A percentile compares a stretch with the other conserved stretches of the same genome.
Evolutionary conservation across 768 basidiomycete genomes (phyloP).

Genomic region (Paxillus ammoniavirescens): DNA sequence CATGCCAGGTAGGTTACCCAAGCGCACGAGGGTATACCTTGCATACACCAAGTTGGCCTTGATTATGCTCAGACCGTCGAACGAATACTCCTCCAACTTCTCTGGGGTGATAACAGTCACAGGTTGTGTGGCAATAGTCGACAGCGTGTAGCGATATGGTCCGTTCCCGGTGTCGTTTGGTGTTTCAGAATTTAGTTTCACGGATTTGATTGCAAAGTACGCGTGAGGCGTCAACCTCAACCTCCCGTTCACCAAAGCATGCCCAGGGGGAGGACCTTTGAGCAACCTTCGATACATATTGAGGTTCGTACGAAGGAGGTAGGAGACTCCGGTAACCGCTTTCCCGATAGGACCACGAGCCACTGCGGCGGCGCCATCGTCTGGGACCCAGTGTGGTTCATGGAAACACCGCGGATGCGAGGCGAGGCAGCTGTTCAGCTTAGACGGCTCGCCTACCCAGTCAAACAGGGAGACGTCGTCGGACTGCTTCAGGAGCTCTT

Average conservation of each 20-base stretch:
- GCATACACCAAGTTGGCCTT: too few relatives aligned
- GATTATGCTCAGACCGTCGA: neutral
- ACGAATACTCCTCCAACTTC: neutral
- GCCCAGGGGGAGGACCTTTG: neutral
- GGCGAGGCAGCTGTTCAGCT: constrained; percentile 6
- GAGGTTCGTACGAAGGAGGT: neutral
- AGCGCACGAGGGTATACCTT: too few relatives aligned
- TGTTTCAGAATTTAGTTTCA: too few relatives aligned
- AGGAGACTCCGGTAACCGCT: neutral
- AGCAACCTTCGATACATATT: neutral
- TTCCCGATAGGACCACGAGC: neutral
- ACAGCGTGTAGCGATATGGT: neutral
- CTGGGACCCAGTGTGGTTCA: neutral
- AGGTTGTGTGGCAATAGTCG: neutral
- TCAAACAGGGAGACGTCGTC: constrained; percentile 5
- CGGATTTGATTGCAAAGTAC: neutral
- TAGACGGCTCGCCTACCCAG: constrained; percentile 6
- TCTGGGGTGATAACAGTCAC: neutral
- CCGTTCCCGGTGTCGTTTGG: neutral
- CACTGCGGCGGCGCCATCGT: neutral
- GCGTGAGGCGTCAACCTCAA: neutral
- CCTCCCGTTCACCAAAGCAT: neutral
- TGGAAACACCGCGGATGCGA: constrained; percentile 5
- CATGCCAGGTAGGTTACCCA: too few relatives aligned
- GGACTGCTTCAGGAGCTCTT: constrained; percentile 5